Percentiles rank a stretch among this genome's conserved stretches.
These are phyloP conservation scores for Lyophyllum semitale DNA, from an alignment of 768 basidiomycete species.

Conservation along the genomic window DNA sequence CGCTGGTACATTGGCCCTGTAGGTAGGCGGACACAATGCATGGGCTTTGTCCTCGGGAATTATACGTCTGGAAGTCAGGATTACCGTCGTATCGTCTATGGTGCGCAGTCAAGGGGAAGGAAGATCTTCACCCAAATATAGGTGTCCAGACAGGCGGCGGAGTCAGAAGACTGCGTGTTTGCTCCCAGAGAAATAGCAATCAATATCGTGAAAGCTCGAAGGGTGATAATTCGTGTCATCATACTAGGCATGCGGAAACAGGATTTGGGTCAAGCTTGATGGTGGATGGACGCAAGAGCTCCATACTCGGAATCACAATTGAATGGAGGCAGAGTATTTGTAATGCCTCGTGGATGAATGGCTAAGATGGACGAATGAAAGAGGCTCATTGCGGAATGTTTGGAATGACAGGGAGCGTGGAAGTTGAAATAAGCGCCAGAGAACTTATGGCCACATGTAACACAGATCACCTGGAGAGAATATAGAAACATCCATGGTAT, in stretches of 20 bases:
- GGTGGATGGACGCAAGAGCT: not conserved
- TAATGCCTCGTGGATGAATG: not conserved
- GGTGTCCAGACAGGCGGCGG: not conserved
- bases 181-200: not conserved
- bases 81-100: not conserved
- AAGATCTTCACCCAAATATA: conserved; percentile 17
- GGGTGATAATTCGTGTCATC: not conserved
- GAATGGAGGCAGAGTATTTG: too few relatives aligned
- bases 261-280: not conserved
- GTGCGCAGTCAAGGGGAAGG: not conserved
- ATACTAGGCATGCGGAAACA: not conserved
- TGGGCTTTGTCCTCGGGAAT: conserved; percentile 20
- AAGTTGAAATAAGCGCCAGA: not conserved
- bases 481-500: not conserved
- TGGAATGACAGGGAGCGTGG: not conserved
- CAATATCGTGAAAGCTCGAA: not conserved
- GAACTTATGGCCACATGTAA: not conserved
- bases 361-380: not conserved
- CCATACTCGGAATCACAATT: not conserved
- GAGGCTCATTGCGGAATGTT: not conserved
- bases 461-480: not conserved
- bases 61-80: conserved; percentile 16
- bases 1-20: conserved; percentile 11
- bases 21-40: conserved; percentile 20
- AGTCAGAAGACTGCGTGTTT: not conserved